Evolutionary conservation across 2,329 filamentous ascomycete species (phyloP).

Genomic region (Rutstroemia sp.): DNA sequence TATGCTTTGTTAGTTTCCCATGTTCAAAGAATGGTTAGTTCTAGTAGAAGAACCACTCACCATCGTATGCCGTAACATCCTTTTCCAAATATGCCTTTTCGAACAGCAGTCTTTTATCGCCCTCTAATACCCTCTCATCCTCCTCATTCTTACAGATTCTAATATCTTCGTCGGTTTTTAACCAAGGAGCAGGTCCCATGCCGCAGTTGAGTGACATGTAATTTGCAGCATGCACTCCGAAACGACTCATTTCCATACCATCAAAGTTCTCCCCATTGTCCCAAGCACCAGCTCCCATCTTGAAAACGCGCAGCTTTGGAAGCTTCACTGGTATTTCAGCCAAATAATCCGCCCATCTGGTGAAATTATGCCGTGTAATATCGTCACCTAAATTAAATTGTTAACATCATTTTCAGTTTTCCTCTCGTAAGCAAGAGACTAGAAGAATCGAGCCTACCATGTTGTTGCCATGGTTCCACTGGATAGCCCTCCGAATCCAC

Average conservation of each 20-base stretch:
- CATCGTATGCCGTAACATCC: no score
- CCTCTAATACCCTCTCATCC: no score
- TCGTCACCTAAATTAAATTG: background rate
- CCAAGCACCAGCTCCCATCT: background rate
- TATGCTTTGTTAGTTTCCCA: no score
- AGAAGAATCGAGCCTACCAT: background rate
- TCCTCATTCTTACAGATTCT: no score
- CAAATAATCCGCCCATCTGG: background rate
- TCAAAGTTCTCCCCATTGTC: background rate
- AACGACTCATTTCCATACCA: background rate
- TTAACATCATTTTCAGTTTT: background rate
- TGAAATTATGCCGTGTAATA: background rate
- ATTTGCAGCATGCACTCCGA: background rate
- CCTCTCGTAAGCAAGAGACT: background rate
- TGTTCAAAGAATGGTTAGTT: no score
- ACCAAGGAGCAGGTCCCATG: background rate
- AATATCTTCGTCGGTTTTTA: background rate
- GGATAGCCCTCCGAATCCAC: constrained; percentile 6
- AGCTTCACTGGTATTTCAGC: background rate
- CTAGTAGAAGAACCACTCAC: no score
- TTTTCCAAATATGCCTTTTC: no score
- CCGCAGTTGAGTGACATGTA: background rate
- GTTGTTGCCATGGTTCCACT: background rate
- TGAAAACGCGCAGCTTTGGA: background rate
- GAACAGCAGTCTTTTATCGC: no score